phyloP scores from a whole-genome alignment of 345 rosid species.

The Euphorbia tirucalli region DNA sequence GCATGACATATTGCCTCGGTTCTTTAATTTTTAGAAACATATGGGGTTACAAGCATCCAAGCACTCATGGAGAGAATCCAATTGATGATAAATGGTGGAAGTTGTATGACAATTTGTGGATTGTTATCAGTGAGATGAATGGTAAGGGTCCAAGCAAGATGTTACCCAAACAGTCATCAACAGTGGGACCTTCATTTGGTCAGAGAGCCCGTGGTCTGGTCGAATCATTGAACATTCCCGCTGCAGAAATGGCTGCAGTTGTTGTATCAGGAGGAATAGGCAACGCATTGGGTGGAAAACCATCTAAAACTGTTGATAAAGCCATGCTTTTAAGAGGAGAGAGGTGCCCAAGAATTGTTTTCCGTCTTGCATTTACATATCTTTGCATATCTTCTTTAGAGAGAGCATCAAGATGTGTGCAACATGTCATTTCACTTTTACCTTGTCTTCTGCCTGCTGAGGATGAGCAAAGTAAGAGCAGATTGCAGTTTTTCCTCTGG shows the following conservation, averaged over 20 bases:
- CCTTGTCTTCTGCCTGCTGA: conserved; percentile 71
- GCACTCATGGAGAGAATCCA: conserved; percentile 40
- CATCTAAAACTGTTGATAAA: conserved; percentile 72
- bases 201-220: conserved; percentile 97
- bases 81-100: conserved; percentile 77
- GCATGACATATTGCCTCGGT: conserved; percentile 10
- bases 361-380: conserved; percentile 76
- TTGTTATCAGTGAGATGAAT: conserved; percentile 66
- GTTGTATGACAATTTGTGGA: conserved; percentile 85
- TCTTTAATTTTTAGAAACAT: conserved; percentile 38
- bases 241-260: conserved; percentile 98
- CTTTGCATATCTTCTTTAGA: conserved; percentile 79
- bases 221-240: conserved; percentile 92
- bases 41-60: conserved; percentile 37
- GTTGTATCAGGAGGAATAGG: conserved; percentile 96
- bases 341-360: conserved; percentile 84
- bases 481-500: conserved; percentile 90
- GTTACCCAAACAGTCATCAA: conserved; percentile 49
- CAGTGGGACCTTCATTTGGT: conserved; percentile 72
- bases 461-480: conserved; percentile 88
- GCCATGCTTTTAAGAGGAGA: conserved; percentile 96
- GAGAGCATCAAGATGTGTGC: conserved; percentile 85
- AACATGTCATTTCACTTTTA: conserved; percentile 72
- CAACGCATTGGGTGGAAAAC: conserved; percentile 81
- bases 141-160: conserved; percentile 80